These are phyloP conservation scores for Globisporangium barbulae DNA, from an alignment of 352 stramenopile species.

Conservation along the genomic window DNA sequence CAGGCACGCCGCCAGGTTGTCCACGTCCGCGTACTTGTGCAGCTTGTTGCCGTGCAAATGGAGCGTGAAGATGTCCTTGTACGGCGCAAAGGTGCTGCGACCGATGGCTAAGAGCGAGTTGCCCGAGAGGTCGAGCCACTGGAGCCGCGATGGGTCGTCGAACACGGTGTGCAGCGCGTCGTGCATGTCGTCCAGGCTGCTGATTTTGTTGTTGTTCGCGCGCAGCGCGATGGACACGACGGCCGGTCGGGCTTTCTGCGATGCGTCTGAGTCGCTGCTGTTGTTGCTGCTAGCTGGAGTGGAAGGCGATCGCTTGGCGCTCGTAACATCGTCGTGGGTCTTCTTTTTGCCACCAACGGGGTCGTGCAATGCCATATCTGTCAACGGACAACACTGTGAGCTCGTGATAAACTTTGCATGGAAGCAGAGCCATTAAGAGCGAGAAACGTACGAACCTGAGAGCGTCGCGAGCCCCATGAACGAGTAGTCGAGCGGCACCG, in stretches of 20 bases:
- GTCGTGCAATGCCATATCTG: constrained; percentile 62
- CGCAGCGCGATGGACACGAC: constrained; percentile 37
- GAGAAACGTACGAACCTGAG: constrained; percentile 31
- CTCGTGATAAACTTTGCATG: neutral
- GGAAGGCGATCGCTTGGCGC: neutral
- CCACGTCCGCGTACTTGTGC: constrained; percentile 57
- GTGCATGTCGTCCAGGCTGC: constrained; percentile 45
- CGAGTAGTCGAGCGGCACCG: constrained; percentile 55
- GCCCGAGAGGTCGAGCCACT: constrained; percentile 67
- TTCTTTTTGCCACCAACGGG: constrained; percentile 60
- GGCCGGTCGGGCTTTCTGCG: neutral
- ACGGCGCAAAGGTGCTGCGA: constrained; percentile 36
- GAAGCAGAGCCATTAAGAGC: neutral
- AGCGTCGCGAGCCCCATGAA: constrained; percentile 62
- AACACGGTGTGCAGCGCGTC: constrained; percentile 49
- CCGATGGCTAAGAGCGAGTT: constrained; percentile 42
- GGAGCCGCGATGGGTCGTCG: constrained; percentile 37
- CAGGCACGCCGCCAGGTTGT: constrained; percentile 41
- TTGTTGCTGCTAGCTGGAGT: neutral
- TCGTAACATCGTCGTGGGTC: constrained; percentile 1
- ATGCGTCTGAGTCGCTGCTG: neutral
- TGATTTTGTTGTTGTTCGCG: constrained; percentile 69
- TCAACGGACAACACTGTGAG: neutral
- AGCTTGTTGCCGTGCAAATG: constrained; percentile 77
- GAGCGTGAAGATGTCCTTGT: constrained; percentile 54